A percentile compares a stretch with the other conserved stretches of the same genome.
Evolutionary conservation across 768 basidiomycete genomes (phyloP).

Genomic region (Mycena alexandri): DNA sequence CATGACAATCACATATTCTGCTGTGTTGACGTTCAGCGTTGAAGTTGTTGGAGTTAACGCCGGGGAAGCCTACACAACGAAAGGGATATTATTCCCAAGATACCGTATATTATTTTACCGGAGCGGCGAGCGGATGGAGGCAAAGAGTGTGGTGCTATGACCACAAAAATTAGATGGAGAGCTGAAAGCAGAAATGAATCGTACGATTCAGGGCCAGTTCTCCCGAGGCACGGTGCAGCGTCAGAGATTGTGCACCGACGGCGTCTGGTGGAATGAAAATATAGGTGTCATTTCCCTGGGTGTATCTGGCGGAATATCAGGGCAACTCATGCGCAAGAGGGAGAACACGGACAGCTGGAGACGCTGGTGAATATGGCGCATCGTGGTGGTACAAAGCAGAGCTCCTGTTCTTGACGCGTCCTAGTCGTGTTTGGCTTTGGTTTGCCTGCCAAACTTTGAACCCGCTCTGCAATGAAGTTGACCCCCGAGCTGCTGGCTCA

Average conservation of each 20-base stretch:
- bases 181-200: constrained; percentile 38
- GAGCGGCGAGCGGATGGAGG: constrained; percentile 70
- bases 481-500: constrained; percentile 93
- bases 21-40: constrained; percentile 54
- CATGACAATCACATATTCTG: constrained; percentile 93
- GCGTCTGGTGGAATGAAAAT: constrained; percentile 79
- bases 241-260: constrained; percentile 72
- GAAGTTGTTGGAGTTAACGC: constrained; percentile 5
- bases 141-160: constrained; percentile 43
- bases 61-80: constrained; percentile 69
- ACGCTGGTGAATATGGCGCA: constrained; percentile 80
- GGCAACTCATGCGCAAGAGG: constrained; percentile 1
- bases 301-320: constrained; percentile 63
- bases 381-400: constrained; percentile 49
- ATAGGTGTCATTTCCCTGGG: constrained; percentile 79
- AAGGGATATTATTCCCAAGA: constrained; percentile 82
- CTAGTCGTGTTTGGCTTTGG: constrained; percentile 44
- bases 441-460: constrained; percentile 24
- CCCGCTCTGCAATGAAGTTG: constrained; percentile 78
- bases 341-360: constrained; percentile 70
- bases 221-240: constrained; percentile 80
- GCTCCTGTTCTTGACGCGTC: constrained; percentile 52
- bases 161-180: constrained; percentile 15
- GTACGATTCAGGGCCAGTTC: constrained; percentile 79
- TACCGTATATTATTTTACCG: constrained; percentile 78